Evolutionary conservation across 345 rosid genomes (phyloP), one percentile per base, ranked within the genome.

Genomic region (Cochlearia excelsa): DNA sequence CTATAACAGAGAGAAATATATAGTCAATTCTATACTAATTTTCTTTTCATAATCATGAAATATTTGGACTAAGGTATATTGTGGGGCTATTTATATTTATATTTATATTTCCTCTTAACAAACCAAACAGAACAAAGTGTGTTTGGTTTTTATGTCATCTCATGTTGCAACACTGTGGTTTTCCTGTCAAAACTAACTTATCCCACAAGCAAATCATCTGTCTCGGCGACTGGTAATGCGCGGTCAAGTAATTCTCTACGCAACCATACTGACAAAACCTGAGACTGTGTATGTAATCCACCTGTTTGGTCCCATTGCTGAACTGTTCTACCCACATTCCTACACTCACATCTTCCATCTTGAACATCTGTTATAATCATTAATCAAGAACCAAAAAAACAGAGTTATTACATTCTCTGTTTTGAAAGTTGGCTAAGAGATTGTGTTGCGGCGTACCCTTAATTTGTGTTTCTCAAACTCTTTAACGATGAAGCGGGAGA

Each of bases 301-400:
- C 90, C 0, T 84, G 77, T 66, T 75, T 81, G 3, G 90, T 54
- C 2, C 91, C 66, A 41, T 73, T 73, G 79, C 80, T 90, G 76
- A 84, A 90, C 68, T 83, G 79, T 78, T 83, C 90, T 42, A 90
- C 93, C 97, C 95, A 90, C 97, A 90, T 81, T 72, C 97, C 97
- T 77, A 90, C 80, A n/a, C 97, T 90, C 67, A 90, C 95, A 63
- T 90, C 97, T 77, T 90, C 97, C 97, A 90, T 90, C 74, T 90
- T 90, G 77, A 87, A 90, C 77, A 90, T 54, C 97, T 90, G 86
- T 51, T 74, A 30, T 46, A 16, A 55, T 59, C 16, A 56, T 58
- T 3, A 68, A 29, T 1, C 38, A 10, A 6, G 41, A 1, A 6
- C 10, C 2, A 1, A 26, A 33, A 11, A 33, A 30, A 57, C 2